Evolutionary conservation across 2,329 filamentous ascomycete genomes (phyloP).

Genomic region (Alternaria triticimaculans): DNA sequence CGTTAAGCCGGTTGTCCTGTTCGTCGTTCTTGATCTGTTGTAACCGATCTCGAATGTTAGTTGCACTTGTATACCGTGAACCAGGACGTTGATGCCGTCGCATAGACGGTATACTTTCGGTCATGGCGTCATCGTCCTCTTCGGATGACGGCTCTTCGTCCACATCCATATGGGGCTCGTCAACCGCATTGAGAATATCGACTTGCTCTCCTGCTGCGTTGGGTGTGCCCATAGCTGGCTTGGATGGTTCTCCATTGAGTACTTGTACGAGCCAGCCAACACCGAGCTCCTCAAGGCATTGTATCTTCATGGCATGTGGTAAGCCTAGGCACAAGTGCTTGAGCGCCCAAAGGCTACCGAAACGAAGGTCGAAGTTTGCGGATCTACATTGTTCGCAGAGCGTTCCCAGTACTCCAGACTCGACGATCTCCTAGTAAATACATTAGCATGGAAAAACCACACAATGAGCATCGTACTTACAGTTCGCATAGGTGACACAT

Average conservation of each 20-base stretch:
- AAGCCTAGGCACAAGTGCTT: conserved; percentile 85
- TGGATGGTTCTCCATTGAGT: conserved; percentile 66
- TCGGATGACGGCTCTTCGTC: conserved; percentile 45
- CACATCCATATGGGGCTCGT: conserved; percentile 51
- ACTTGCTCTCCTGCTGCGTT: conserved; percentile 68
- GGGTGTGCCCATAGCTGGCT: conserved; percentile 59
- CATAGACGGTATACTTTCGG: conserved; percentile 52
- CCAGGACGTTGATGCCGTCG: conserved; percentile 45
- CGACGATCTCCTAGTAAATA: conserved; percentile 64
- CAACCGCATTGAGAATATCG: conserved; percentile 63
- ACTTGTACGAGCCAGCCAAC: conserved; percentile 81
- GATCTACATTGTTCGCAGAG: conserved; percentile 87
- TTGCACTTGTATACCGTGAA: conserved; percentile 46
- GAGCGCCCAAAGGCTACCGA: conserved; percentile 90
- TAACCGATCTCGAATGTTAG: conserved; percentile 49
- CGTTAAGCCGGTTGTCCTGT: conserved; percentile 69
- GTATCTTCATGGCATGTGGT: conserved; percentile 74
- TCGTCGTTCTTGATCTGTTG: conserved; percentile 67
- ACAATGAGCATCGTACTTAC: conserved; percentile 58
- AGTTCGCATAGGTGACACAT: conserved; percentile 90
- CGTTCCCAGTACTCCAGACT: conserved; percentile 74
- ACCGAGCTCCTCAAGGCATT: conserved; percentile 77
- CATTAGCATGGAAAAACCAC: conserved; percentile 13
- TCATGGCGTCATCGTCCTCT: conserved; percentile 56
- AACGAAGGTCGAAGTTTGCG: conserved; percentile 75